Base-by-base conservation (phyloP, 495 filamentous ascomycete species). In the Pseudoneurospora amorphoporcata region DNA sequence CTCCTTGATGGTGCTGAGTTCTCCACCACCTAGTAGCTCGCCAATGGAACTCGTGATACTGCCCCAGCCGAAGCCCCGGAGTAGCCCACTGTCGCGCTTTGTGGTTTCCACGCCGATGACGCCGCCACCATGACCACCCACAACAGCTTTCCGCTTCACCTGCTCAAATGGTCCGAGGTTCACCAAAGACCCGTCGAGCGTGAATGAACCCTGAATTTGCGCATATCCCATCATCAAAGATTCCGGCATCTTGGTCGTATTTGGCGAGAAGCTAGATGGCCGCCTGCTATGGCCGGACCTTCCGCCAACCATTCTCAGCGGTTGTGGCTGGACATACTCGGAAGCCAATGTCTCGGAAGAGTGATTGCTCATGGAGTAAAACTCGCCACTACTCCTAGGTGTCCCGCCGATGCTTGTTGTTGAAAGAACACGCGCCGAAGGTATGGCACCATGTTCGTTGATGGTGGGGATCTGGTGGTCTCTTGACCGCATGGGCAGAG, bases 171-270 rank as follows among this genome's bases (percentile, higher is more conserved):
- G 92, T 3, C 89, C 90, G 43, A 95, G 90, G 74, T 97, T 94
- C 70, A 98, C 88, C 41, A 99, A 83, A 7, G 96, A 97, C 0
- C 94, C 94, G 79, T 99, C 95, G 8, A 98, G 82, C 0, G 90
- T 93, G 74, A 98, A 99, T 0, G 92, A 92, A 19, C 96, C 95
- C 76, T 91, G 90, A n/a, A 98, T 88, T 79, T 99, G 95, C 6
- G 91, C 96, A 82, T 97, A 99, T 10, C 94, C 95, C 95, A 99
- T 98, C 89, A 99, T 94, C 70, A 99, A 81, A 17, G 91, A 88
- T 82, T 98, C 94, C 14, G 83, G 90, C 73, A 73, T 73, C 74
- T 82, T 86, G 40, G 83, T 77, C 29, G 84, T 82, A 77, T 81
- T 65, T 80, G 82, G 8, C 83, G 83, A 82, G 23, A 91, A 76